Conservation (phyloP, 1,139 yeast species). For the Geotrichum bryndzae region DNA sequence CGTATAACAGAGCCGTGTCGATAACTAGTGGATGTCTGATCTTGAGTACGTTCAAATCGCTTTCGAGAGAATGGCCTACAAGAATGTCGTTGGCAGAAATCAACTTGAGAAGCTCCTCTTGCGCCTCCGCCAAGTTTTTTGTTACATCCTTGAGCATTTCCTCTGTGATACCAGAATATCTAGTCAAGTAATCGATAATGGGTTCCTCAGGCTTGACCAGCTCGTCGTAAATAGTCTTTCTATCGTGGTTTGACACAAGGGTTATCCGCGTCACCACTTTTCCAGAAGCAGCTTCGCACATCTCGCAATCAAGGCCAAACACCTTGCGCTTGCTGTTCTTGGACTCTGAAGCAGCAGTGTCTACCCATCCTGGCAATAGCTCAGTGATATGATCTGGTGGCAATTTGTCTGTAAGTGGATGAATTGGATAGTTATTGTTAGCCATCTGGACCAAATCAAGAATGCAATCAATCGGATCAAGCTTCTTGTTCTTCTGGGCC, state of each 20-base stretch:
- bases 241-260: constrained; percentile 52
- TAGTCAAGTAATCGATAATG: constrained; percentile 74
- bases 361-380: constrained; percentile 45
- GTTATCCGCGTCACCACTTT: constrained; percentile 74
- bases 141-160: constrained; percentile 57
- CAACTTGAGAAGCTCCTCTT: constrained; percentile 46
- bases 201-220: constrained; percentile 69
- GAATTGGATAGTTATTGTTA: constrained; percentile 56
- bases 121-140: constrained; percentile 63
- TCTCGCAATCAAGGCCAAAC: constrained; percentile 88
- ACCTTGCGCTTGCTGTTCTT: constrained; percentile 48
- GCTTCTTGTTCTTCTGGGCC: constrained; percentile 19
- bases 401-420: constrained; percentile 34
- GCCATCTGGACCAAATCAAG: constrained; percentile 44
- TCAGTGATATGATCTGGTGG: constrained; percentile 22
- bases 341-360: constrained; percentile 39
- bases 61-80: constrained; percentile 90
- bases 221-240: constrained; percentile 58
- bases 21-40: constrained; percentile 65
- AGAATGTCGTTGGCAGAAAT: constrained; percentile 62
- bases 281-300: constrained; percentile 62
- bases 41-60: constrained; percentile 78
- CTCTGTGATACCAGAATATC: constrained; percentile 79
- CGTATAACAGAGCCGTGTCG: constrained; percentile 78
- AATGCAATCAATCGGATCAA: constrained; percentile 48